phyloP scores from a whole-genome alignment of 345 rosid species.

The Psidium guajava region DNA sequence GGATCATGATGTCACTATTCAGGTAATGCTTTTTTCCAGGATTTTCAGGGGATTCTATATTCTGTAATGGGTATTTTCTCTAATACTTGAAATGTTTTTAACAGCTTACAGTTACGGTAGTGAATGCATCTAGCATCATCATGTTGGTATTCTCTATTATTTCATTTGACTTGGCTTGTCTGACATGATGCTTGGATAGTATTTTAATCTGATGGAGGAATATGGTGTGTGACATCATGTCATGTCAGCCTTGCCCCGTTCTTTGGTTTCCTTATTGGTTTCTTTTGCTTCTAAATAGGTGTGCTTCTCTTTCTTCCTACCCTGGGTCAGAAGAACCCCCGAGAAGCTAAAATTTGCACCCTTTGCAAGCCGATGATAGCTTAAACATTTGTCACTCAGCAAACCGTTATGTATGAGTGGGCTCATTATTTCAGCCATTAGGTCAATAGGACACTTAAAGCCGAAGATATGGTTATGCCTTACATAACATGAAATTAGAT shows the following conservation, averaged over 20 bases:
- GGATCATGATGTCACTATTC: constrained; percentile 56
- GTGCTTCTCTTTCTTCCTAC: neutral
- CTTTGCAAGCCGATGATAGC: neutral
- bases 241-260: neutral
- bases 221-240: neutral
- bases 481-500: neutral
- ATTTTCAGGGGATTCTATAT: neutral
- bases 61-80: neutral
- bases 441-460: neutral
- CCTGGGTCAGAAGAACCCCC: neutral
- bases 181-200: neutral
- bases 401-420: neutral
- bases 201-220: neutral
- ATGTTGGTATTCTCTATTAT: neutral
- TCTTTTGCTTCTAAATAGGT: neutral
- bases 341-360: neutral
- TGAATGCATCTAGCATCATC: neutral
- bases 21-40: constrained; percentile 23
- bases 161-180: neutral
- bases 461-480: neutral
- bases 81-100: neutral
- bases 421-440: neutral
- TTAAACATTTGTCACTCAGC: neutral
- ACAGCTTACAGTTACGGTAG: neutral
- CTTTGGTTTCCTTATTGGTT: neutral